Evolutionary conservation across 2,329 filamentous ascomycete genomes (phyloP), one percentile per base, ranked within the genome.

Genomic region (Beauveria sp.): DNA sequence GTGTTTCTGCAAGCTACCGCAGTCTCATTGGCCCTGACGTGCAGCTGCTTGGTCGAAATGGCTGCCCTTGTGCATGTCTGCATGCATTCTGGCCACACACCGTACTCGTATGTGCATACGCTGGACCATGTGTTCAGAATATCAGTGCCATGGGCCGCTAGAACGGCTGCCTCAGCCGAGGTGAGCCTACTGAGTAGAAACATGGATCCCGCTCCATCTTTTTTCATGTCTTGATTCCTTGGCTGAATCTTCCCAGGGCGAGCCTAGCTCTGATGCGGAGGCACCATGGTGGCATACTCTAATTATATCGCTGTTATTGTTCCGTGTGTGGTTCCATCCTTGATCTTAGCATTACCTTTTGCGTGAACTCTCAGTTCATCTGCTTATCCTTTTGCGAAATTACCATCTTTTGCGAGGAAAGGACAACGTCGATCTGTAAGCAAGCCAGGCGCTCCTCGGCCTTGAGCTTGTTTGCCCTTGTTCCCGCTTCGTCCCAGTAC

Each of bases 241-340:
- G 54, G 54, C 53, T 53, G 46, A 46, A 18, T 45, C 54, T 30
- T 51, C 47, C 43, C 47, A 58, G 55, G 49, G 20, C 53, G 26
- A 52, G 60, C 40, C 22, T 58, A 54, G 47, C 60, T 54, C 40
- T 62, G 49, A 58, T 62, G 53, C 53, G 54, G 60, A 62, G 60
- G 42, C 43, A 55, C 49, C 56, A 49, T 53, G 53, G 40, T 34
- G 53, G 53, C 53, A 55, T 55, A 53, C 49, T 52, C 60, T 62
- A 62, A 62, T 62, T 62, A 62, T 62, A 62, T 58, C 59, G 45
- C 28, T 61, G 40, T 9, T 53, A 58, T 58, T 62, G 43, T 62
- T 62, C 54, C 54, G 60, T 61, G 30, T 16, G 52, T 49, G 46
- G 60, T 55, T 40, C 60, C 53, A 57, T 62, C 60, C 60, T 57